These are phyloP conservation scores for Neurospora sp. DNA, from an alignment of 495 filamentous ascomycete species.

Conservation along the genomic window DNA sequence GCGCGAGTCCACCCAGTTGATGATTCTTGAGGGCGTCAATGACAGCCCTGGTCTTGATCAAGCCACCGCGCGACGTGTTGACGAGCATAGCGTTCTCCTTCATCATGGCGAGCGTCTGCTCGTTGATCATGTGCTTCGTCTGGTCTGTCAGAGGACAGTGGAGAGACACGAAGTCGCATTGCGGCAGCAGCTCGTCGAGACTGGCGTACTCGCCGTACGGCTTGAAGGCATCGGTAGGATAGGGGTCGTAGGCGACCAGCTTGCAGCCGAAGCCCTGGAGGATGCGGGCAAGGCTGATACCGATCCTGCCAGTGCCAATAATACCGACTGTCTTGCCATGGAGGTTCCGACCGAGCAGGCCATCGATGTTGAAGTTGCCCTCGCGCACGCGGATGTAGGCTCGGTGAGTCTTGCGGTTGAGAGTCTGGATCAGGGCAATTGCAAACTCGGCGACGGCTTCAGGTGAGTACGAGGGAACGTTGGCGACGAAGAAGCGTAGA, in stretches of 20 bases:
- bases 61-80: slow-evolving; percentile 56
- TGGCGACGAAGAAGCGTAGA: slow-evolving; percentile 53
- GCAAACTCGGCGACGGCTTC: slow-evolving; percentile 67
- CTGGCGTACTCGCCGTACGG: slow-evolving; percentile 45
- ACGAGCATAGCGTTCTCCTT: slow-evolving; percentile 52
- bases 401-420: slow-evolving; percentile 62
- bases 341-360: slow-evolving; percentile 52
- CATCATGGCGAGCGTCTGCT: slow-evolving; percentile 40
- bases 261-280: slow-evolving; percentile 55
- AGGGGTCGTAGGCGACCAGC: slow-evolving; percentile 50
- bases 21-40: slow-evolving; percentile 51
- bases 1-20: slow-evolving; percentile 43
- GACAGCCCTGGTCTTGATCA: slow-evolving; percentile 50
- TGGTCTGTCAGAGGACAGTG: slow-evolving; percentile 54
- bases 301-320: slow-evolving; percentile 46
- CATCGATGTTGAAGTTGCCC: slow-evolving; percentile 59
- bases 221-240: slow-evolving; percentile 34
- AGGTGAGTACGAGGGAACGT: slow-evolving; percentile 59
- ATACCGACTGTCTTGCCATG: slow-evolving; percentile 52
- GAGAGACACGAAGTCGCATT: slow-evolving; percentile 50
- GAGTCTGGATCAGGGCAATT: slow-evolving; percentile 54
- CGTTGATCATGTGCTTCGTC: slow-evolving; percentile 54
- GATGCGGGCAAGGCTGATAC: slow-evolving; percentile 40
- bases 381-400: slow-evolving; percentile 64
- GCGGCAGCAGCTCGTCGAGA: slow-evolving; percentile 42